A percentile compares a stretch with the other conserved stretches of the same genome.
Conservation (phyloP, 148 eudicot genomes). For the Fallopia convolvulus region DNA sequence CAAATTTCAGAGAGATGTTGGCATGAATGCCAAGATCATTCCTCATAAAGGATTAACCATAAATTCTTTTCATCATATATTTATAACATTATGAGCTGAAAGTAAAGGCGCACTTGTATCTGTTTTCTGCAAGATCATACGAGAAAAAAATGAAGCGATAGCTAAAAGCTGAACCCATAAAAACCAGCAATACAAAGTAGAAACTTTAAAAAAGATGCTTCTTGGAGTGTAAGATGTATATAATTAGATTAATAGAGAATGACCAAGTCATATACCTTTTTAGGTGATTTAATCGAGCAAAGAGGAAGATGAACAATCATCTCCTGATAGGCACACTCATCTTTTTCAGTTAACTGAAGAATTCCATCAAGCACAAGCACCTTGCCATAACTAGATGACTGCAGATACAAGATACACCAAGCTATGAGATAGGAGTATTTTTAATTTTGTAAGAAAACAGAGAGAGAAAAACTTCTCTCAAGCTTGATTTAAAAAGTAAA, state of each 20-base stretch:
- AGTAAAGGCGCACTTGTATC: not conserved
- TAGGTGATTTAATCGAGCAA: conserved; percentile 12
- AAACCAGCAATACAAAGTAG: not conserved
- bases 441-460: not conserved
- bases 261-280: conserved; percentile 4
- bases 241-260: not conserved
- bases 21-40: not conserved
- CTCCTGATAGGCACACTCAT: conserved; percentile 15
- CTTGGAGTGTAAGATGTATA: not conserved
- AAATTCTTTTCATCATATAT: not conserved
- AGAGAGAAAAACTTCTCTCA: not conserved
- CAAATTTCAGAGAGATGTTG: not conserved
- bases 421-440: not conserved
- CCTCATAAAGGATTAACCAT: not conserved
- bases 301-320: conserved; percentile 14
- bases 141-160: not conserved
- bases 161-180: not conserved
- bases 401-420: not conserved
- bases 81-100: not conserved
- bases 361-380: conserved; percentile 15
- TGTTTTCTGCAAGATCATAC: not conserved
- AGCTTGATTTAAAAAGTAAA: not conserved
- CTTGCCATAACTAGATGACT: conserved; percentile 14
- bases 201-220: not conserved
- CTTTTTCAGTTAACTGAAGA: conserved; percentile 8